Base-by-base conservation (phyloP, 305 asterid genomes). In the Andrographis paniculata region DNA sequence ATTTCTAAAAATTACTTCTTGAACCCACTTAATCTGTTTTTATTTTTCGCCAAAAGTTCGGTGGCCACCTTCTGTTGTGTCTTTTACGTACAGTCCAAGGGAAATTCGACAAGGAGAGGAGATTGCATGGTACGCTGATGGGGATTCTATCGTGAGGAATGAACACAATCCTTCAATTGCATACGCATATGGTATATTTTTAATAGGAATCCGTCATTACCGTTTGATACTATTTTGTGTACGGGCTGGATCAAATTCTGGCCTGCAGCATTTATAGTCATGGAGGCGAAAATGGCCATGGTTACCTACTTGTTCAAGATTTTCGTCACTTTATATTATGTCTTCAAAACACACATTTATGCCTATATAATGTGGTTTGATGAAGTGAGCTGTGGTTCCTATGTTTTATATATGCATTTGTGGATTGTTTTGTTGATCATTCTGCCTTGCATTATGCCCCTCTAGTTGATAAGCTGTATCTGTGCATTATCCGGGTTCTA, bases 101-200 rank as follows among this genome's bases (percentile, higher is more conserved):
- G 97, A 92, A 76, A 92, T 92, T 58, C 84, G 93, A 59, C 93
- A 74, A 62, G 99, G 99, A 42, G 97, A 87, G 73, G 99, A 84
- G 74, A 84, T 87, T 60, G 94, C 97, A 1, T 92, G 99, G 99
- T 92, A 92, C 23, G 99, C 99, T 9, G 99, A 92, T 65, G 99
- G 99, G 64, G 99, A 92, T 63, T 75, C 94, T 55, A 78, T 84
- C 55, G 93, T 82, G 73, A 76, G 99, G 72, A 92, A 76, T 75
- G 99, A 92, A 65, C 89, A 81, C 57, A 82, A 81, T 55, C 91
- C 80, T 21, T 76, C 94, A 42, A 72, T 87, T 70, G 99, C 99
- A 39, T 92, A 81, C 53, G 95, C 99, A 45, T 92, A 81, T 59
- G 99, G 99, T 92, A 82, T 47, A 63, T 45, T 63, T 57, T 24